These are phyloP conservation scores for Marchantia paleacea DNA, from an alignment of 225 moss, liverwort and hornwort genomes.

Conservation along the genomic window DNA sequence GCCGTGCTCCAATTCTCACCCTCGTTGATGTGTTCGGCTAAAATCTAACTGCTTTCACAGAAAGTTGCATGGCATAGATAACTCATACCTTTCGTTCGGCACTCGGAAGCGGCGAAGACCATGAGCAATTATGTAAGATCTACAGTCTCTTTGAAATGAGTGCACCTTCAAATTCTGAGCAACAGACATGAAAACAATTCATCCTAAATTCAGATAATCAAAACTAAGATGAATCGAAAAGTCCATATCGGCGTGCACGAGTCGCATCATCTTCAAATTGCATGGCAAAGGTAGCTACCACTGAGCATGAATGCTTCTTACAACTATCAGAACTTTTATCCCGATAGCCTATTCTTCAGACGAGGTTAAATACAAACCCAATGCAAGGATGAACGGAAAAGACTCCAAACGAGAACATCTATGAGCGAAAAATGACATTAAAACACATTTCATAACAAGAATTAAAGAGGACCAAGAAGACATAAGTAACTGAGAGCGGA, in stretches of 20 bases:
- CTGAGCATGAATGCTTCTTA: neutral
- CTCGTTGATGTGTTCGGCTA: too few relatives aligned
- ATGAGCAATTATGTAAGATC: slow-evolving; percentile 55
- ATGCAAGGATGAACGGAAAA: too few relatives aligned
- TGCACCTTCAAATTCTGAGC: slow-evolving; percentile 51
- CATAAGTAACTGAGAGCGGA: too few relatives aligned
- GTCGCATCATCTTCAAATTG: neutral
- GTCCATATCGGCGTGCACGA: neutral
- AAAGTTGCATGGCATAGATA: neutral
- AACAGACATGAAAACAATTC: slow-evolving; percentile 2
- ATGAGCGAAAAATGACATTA: too few relatives aligned
- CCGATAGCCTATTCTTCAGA: too few relatives aligned
- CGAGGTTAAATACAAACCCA: too few relatives aligned
- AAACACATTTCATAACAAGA: too few relatives aligned
- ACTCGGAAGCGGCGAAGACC: slow-evolving; percentile 55
- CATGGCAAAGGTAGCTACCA: neutral
- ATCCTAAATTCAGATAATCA: neutral
- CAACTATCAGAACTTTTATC: neutral
- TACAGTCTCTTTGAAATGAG: slow-evolving; percentile 46
- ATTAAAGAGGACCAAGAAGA: too few relatives aligned
- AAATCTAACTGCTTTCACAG: too few relatives aligned
- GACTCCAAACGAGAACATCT: too few relatives aligned
- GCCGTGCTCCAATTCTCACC: too few relatives aligned
- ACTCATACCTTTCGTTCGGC: slow-evolving; percentile 27
- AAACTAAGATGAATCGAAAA: neutral